Conservation (phyloP, 164 flowering plant species). For the Annona cherimola region DNA sequence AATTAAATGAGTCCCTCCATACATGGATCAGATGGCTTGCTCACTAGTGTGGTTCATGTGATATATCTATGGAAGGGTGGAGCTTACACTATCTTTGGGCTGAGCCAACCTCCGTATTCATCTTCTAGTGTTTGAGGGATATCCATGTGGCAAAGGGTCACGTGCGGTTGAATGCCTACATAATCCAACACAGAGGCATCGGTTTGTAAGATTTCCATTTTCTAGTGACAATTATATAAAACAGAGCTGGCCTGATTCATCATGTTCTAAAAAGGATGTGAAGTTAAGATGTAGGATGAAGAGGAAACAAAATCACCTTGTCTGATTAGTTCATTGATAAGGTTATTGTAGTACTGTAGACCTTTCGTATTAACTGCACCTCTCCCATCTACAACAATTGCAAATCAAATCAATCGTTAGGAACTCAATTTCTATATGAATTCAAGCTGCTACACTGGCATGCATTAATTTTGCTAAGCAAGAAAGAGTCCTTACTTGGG, state of each 20-base stretch:
- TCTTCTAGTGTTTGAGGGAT: constrained; percentile 14
- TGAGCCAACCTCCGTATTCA: constrained; percentile 12
- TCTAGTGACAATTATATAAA: no score
- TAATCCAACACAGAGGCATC: background rate
- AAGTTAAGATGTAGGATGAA: background rate
- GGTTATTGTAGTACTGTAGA: constrained; percentile 21
- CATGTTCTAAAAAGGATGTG: no score
- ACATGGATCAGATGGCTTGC: background rate
- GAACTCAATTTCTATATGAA: background rate
- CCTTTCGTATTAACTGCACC: constrained; percentile 20
- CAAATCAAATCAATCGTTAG: background rate
- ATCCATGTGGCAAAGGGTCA: constrained; percentile 12
- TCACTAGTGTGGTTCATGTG: background rate
- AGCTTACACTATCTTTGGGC: constrained; percentile 11
- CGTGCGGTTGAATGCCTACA: constrained; percentile 13
- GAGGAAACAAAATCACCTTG: constrained; percentile 6
- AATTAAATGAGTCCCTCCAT: no score
- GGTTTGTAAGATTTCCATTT: background rate
- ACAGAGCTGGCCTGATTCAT: no score
- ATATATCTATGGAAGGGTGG: background rate
- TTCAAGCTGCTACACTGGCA: no score
- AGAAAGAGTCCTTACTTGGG: constrained; percentile 9
- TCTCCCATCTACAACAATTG: constrained; percentile 12
- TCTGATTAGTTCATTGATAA: constrained; percentile 17
- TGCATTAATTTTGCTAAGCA: background rate